Evolutionary conservation across 257 asterid genomes (phyloP), one percentile per base, ranked within the genome.

Genomic region (Petunia axillaris): DNA sequence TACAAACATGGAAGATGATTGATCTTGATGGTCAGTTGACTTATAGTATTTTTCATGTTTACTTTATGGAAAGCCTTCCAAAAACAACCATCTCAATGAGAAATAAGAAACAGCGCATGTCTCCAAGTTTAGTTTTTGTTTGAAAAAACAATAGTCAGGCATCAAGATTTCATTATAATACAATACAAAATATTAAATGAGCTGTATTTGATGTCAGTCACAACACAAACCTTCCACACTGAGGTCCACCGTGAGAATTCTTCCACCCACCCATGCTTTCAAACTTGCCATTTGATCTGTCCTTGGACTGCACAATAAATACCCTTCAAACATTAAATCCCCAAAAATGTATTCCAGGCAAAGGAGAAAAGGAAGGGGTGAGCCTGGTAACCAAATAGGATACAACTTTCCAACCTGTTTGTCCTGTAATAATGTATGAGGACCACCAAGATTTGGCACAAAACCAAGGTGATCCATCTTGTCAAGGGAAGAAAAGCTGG

Each of bases 401-500:
- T 43, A 16, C 75, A 80, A 8, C 53, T 4, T 58, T 44, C 59
- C 38, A 78, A 86, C 89, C 86, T 76, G 86, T 57, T 82, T 84
- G 76, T 79, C 58, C 63, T 77, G 84, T 83, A 81, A 63, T 75
- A 79, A 82, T 60, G 52, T 43, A 59, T 55, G 64, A 57, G 85
- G 76, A 63, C 80, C 78, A 83, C 73, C 74, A 39, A 83, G 55
- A 77, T 85, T 83, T 66, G 71, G 86, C 48, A 67, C 81, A 78
- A 84, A 81, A 64, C 88, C 87, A 82, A 81, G 90, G 48, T 78
- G 83, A 82, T 84, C 86, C 65, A 57, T 71, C 77, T 85, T 81
- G 83, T 81, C 79, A 68, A 78, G 80, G 58, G 39, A 60, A 83
- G 86, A 84, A 57, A 82, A 77, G 70, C 79, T 60, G 16, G 89